Conservation (phyloP, 129 eudicot species). For the Flaveria linearis region DNA sequence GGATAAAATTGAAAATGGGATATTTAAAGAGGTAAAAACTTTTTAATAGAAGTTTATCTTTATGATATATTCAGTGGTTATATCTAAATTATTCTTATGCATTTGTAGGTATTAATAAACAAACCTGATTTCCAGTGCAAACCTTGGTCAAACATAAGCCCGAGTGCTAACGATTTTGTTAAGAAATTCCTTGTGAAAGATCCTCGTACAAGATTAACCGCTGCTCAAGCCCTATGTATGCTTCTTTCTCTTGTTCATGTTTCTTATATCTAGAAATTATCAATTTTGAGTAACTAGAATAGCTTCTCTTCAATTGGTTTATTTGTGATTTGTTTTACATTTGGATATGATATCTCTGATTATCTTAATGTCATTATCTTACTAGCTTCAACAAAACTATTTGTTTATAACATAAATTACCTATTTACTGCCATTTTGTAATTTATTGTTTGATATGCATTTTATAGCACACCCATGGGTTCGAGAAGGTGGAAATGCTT, state of each 20-base stretch:
- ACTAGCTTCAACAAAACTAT: not conserved
- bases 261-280: not conserved
- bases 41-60: not conserved
- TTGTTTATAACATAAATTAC: not conserved
- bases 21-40: slow-evolving; percentile 73
- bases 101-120: slow-evolving; percentile 68
- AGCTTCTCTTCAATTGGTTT: not conserved
- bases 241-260: slow-evolving; percentile 26
- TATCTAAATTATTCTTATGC: not conserved
- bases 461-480: slow-evolving; percentile 96
- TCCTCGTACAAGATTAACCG: slow-evolving; percentile 94
- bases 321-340: not conserved
- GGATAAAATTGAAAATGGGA: slow-evolving; percentile 96
- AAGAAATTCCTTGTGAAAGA: slow-evolving; percentile 88
- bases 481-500: slow-evolving; percentile 95
- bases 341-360: not conserved
- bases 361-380: not conserved
- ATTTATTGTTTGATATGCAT: slow-evolving; percentile 2
- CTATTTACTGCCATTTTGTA: not conserved
- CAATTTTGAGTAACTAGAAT: not conserved
- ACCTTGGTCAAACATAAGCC: slow-evolving; percentile 84
- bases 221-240: slow-evolving; percentile 98
- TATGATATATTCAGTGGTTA: not conserved
- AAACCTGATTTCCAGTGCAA: slow-evolving; percentile 96
- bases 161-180: slow-evolving; percentile 89